phyloP scores from a whole-genome alignment of 306 rosid genomes.

The Clitoria ternatea region DNA sequence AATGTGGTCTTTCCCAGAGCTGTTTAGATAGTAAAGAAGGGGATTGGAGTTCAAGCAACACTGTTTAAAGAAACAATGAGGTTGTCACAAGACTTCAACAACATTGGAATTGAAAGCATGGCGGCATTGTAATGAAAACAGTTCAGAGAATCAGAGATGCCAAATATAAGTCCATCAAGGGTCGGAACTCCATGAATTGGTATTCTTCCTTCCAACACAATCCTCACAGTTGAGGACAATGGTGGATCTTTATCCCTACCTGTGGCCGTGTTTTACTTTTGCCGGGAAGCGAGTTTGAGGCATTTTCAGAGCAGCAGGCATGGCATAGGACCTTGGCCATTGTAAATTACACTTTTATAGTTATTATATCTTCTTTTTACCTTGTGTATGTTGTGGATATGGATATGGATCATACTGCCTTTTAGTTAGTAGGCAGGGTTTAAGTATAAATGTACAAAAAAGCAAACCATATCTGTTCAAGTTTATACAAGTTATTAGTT shows the following conservation, averaged over 20 bases:
- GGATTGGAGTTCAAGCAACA: not conserved
- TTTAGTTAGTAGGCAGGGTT: not conserved
- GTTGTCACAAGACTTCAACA: conserved; percentile 1
- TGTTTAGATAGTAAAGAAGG: conserved; percentile 46
- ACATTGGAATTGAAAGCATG: not conserved
- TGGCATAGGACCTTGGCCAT: conserved; percentile 10
- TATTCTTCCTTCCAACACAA: not conserved
- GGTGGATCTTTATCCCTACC: not conserved
- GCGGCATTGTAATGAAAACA: not conserved
- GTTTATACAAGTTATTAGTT: conserved; percentile 4
- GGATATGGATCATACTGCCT: conserved; percentile 11
- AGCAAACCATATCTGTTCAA: conserved; percentile 15
- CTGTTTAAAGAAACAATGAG: not conserved
- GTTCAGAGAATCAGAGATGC: conserved; percentile 9
- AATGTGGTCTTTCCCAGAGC: conserved; percentile 96
- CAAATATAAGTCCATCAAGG: not conserved
- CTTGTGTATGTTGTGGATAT: conserved; percentile 7
- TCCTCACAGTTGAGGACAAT: not conserved
- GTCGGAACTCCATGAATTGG: conserved; percentile 10
- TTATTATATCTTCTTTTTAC: not conserved
- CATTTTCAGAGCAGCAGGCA: not conserved
- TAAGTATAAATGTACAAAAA: conserved; percentile 15
- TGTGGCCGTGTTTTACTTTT: not conserved
- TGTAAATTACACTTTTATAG: conserved; percentile 10
- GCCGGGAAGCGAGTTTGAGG: not conserved